These are phyloP conservation scores for Serpula lacrymans DNA, from an alignment of 768 basidiomycete genomes.

Conservation along the genomic window DNA sequence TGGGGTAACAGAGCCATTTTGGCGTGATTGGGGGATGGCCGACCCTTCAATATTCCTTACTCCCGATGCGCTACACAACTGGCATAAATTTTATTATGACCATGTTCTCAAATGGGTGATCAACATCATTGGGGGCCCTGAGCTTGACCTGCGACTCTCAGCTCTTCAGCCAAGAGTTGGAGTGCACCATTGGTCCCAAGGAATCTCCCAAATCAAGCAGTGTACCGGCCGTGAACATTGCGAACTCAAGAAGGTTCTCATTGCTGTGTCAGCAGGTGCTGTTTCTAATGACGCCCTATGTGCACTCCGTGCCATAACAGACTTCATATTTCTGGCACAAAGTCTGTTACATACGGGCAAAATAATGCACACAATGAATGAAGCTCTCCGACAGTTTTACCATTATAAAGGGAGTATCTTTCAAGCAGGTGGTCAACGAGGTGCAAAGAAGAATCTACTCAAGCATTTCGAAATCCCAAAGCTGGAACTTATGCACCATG, in stretches of 20 bases:
- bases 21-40: conserved; percentile 20
- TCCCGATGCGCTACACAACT: conserved; percentile 24
- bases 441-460: conserved; percentile 21
- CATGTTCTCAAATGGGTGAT: conserved; percentile 20
- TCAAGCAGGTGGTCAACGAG: conserved; percentile 20
- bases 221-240: conserved; percentile 2
- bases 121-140: conserved; percentile 13
- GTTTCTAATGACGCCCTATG: not conserved
- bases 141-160: conserved; percentile 24
- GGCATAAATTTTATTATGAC: conserved; percentile 24
- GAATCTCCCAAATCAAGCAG: conserved; percentile 10
- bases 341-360: conserved; percentile 21
- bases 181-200: conserved; percentile 2
- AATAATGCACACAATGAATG: conserved; percentile 13
- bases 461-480: conserved; percentile 39
- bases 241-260: conserved; percentile 7
- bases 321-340: not conserved
- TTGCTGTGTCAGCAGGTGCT: not conserved
- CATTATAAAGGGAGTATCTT: conserved; percentile 28
- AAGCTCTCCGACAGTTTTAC: conserved; percentile 27
- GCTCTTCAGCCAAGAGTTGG: conserved; percentile 15
- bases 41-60: conserved; percentile 19
- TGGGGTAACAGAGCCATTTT: conserved; percentile 21
- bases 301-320: not conserved
- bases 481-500: conserved; percentile 33